Base-by-base conservation (phyloP, 1,284 basidiomycete genomes). In the Ustilago loliicola region DNA sequence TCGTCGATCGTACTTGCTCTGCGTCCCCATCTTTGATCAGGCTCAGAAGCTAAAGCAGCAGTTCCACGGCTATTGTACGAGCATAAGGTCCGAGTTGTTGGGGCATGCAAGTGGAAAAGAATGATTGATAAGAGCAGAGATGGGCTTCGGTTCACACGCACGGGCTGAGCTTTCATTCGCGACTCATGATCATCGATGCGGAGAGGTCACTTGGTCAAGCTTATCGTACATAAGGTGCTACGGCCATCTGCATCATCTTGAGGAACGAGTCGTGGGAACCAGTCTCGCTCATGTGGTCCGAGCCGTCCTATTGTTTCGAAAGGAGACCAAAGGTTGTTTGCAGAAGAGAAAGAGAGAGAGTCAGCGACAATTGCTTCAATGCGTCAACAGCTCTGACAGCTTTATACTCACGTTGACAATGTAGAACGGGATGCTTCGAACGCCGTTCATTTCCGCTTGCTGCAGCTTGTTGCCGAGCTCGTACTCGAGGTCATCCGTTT, bases 191-290 rank as follows among this genome's bases (percentile, higher is more conserved):
- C 5, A 36, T 36, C 34, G 34, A 15, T 36, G 34, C 34, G 34
- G 15, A 36, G 3, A 36, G 15, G 15, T 15, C 19, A 17, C 11
- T 40, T 7, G 7, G n/a, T 21, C 42, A 21, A 8, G 2, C n/a
- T 11, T 36, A 75, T 19, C 65, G 64, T 3, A 73, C 75, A n/a
- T 74, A 78, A 6, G 71, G 76, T 3, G 77, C 69, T 8, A 74
- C 74, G 2, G 77, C 77, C 77, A 80, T 80, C 64, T 77, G 66
- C 61, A 80, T 71, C 77, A 80, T 80, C 57, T 74, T 72, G 23
- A 80, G 65, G 60, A 80, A 71, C 0, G 63, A 64, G 3, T 61
- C 66, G 59, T 80, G 74, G 6, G 59, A 57, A 47, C 77, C 77
- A 1, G 67, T 68, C 58, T 74, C 73, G 67, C 71, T 77, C 72